Conservation (phyloP, 1,139 yeast genomes). For the Hemisphaericaspora xylofermentans region DNA sequence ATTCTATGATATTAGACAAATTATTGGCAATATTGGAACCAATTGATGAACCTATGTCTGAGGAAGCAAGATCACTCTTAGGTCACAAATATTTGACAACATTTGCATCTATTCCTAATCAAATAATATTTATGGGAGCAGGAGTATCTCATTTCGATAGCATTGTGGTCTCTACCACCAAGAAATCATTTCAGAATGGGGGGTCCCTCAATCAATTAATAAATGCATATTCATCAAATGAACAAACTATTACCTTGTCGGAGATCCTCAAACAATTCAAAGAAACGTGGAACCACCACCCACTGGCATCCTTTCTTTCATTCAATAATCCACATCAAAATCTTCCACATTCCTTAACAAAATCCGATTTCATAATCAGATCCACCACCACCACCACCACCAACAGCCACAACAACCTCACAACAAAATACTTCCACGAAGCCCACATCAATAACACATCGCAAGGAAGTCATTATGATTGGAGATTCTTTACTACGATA, state of each 20-base stretch:
- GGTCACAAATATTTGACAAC: constrained; percentile 16
- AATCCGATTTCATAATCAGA: background rate
- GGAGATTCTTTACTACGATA: constrained; percentile 21
- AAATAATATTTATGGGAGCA: constrained; percentile 17
- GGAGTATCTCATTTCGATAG: constrained; percentile 10
- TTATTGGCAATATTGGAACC: constrained; percentile 6
- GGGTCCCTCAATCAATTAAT: background rate
- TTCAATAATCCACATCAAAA: background rate
- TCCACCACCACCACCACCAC: background rate
- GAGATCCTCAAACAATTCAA: constrained; percentile 1
- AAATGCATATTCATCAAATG: background rate
- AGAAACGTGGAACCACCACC: constrained; percentile 1
- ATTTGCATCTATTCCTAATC: constrained; percentile 16
- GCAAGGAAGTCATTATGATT: constrained; percentile 21
- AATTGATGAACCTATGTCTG: constrained; percentile 11
- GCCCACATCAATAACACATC: constrained; percentile 14
- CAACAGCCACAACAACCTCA: no score
- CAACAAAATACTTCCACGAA: constrained; percentile 25
- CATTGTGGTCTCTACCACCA: constrained; percentile 9
- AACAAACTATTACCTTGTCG: background rate
- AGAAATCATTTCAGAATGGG: background rate
- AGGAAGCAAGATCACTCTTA: constrained; percentile 11
- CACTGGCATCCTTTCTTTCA: background rate
- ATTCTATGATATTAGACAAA: background rate
- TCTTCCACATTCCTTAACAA: constrained; percentile 1